phyloP scores from a whole-genome alignment of 345 rosid genomes.

The Rubroshorea leprosula region DNA sequence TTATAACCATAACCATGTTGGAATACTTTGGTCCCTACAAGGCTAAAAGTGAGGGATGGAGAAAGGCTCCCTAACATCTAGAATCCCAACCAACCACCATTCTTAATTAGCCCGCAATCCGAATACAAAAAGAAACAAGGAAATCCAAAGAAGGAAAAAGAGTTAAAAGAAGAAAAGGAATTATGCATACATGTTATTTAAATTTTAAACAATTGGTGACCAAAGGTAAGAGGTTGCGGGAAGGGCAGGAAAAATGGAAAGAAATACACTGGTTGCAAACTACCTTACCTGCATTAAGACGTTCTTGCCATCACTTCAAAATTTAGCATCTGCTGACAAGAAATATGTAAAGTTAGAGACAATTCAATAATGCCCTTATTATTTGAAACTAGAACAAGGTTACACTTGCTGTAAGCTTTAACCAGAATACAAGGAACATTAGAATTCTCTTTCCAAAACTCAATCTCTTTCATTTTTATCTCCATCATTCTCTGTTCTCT shows the following conservation, averaged over 20 bases:
- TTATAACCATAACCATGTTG: background rate
- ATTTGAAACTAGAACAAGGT: background rate
- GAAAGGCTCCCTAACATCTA: no score
- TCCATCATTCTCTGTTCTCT: background rate
- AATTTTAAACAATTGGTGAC: no score
- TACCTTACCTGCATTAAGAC: conserved; percentile 5
- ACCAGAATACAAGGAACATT: background rate
- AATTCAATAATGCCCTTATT: background rate
- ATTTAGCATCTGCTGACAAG: conserved; percentile 11
- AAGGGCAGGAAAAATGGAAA: background rate
- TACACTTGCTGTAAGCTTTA: background rate
- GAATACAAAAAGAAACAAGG: no score
- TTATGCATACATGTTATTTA: no score
- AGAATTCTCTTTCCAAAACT: background rate
- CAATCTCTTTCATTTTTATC: background rate
- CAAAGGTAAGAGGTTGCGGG: no score
- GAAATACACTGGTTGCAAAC: background rate
- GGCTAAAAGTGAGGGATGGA: no score
- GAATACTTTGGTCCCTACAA: background rate
- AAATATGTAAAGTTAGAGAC: background rate
- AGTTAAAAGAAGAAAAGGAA: no score
- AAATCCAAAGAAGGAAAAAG: no score
- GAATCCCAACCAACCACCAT: no score
- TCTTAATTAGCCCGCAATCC: no score
- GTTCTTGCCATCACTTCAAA: background rate